These are phyloP conservation scores for Lupinus albus DNA, from an alignment of 306 rosid species.

Conservation along the genomic window DNA sequence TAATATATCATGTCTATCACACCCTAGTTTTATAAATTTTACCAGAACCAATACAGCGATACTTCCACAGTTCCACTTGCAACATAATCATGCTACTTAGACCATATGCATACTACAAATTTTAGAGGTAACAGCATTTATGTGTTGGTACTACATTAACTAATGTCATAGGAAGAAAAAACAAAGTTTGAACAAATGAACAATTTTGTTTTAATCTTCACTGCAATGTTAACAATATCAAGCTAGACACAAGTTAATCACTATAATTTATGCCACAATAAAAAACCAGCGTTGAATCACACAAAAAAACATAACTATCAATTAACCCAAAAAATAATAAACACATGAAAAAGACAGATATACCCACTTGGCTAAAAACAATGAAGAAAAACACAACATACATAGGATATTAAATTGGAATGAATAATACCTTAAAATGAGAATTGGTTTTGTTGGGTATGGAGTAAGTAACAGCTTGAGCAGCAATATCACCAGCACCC, in stretches of 20 bases:
- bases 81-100: no score
- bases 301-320: not conserved
- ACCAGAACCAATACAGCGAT: no score
- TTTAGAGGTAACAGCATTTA: not conserved
- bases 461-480: conserved; percentile 53
- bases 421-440: conserved; percentile 30
- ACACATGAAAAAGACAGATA: not conserved
- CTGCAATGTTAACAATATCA: not conserved
- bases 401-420: not conserved
- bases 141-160: not conserved
- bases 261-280: not conserved
- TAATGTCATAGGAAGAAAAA: conserved; percentile 20
- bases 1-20: no score
- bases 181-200: not conserved
- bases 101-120: not conserved
- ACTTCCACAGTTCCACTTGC: no score
- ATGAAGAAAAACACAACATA: not conserved
- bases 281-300: not conserved
- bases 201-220: not conserved
- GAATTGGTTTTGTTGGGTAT: conserved; percentile 33
- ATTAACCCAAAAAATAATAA: not conserved
- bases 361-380: conserved; percentile 5
- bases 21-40: no score
- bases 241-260: not conserved
- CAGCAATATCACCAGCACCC: conserved; percentile 67